Evolutionary conservation across 768 basidiomycete species (phyloP).

Genomic region (Paxillus rubicundulus): DNA sequence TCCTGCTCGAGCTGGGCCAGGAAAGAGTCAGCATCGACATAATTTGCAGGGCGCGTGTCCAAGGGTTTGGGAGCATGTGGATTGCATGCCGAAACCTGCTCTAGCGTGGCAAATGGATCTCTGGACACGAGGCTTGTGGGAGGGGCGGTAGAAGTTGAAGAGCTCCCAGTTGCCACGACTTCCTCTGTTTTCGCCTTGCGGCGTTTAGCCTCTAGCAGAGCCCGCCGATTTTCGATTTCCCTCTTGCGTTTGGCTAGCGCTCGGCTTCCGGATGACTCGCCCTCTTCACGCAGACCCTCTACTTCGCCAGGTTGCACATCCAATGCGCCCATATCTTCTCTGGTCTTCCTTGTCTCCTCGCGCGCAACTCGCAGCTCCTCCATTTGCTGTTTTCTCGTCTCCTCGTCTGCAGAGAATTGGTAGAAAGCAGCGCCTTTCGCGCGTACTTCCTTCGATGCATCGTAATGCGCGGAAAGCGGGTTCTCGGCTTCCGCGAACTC

Average conservation of each 20-base stretch:
- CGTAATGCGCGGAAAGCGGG: conserved; percentile 76
- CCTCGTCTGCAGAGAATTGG: conserved; percentile 86
- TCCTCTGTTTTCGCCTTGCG: conserved; percentile 42
- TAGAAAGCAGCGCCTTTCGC: conserved; percentile 90
- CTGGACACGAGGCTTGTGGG: conserved; percentile 13
- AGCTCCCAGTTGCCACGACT: background rate
- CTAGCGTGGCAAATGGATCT: conserved; percentile 54
- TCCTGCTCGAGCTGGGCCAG: conserved; percentile 65
- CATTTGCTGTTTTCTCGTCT: conserved; percentile 75
- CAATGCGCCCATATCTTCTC: conserved; percentile 58
- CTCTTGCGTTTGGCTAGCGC: conserved; percentile 67
- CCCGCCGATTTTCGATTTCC: conserved; percentile 65
- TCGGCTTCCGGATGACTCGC: conserved; percentile 41
- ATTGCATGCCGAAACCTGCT: conserved; percentile 27
- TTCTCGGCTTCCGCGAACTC: conserved; percentile 66
- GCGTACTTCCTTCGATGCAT: conserved; percentile 78
- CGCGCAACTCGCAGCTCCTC: conserved; percentile 69
- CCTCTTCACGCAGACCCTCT: conserved; percentile 64
- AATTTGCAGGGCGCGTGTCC: conserved; percentile 24
- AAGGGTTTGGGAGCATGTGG: conserved; percentile 21
- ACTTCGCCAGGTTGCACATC: conserved; percentile 67
- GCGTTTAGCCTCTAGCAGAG: conserved; percentile 63
- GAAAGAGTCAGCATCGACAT: conserved; percentile 54
- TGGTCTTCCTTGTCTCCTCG: conserved; percentile 65
- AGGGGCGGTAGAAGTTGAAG: background rate